Evolutionary conservation across 2,329 filamentous ascomycete genomes (phyloP).

Genomic region (Venturia pyrina): DNA sequence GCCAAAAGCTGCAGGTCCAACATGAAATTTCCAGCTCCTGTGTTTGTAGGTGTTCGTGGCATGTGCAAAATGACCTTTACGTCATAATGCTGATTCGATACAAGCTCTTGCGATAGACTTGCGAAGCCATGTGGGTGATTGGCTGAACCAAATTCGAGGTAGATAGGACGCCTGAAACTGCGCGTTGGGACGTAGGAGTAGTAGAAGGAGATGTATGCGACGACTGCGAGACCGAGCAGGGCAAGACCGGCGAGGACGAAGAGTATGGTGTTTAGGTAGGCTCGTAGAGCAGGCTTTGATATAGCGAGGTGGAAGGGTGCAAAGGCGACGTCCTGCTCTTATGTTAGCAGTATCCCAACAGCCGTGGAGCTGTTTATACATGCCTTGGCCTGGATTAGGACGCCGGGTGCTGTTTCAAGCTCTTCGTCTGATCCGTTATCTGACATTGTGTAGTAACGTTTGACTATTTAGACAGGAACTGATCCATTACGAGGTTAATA

Average conservation of each 20-base stretch:
- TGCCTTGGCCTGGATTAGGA: slow-evolving; percentile 7
- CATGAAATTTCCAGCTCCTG: slow-evolving; percentile 88
- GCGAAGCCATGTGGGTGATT: slow-evolving; percentile 9
- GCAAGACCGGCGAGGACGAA: slow-evolving; percentile 42
- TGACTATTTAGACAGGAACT: not conserved
- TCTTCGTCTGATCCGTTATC: slow-evolving; percentile 8
- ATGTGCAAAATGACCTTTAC: slow-evolving; percentile 64
- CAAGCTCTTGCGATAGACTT: slow-evolving; percentile 38
- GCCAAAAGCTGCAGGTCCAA: slow-evolving; percentile 61
- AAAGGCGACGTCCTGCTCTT: slow-evolving; percentile 40
- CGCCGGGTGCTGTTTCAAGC: not conserved
- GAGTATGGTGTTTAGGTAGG: slow-evolving; percentile 52
- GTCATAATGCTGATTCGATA: slow-evolving; percentile 73
- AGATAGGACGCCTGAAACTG: slow-evolving; percentile 50
- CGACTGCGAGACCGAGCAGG: slow-evolving; percentile 47
- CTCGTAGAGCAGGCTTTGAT: slow-evolving; percentile 52
- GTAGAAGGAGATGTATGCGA: slow-evolving; percentile 60
- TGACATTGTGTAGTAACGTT: not conserved
- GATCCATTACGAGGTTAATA: not conserved
- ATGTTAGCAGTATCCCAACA: not conserved
- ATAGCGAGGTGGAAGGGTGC: slow-evolving; percentile 40
- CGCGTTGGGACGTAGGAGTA: slow-evolving; percentile 57
- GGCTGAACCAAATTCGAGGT: slow-evolving; percentile 53
- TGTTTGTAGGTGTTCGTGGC: slow-evolving; percentile 67
- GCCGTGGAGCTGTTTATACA: not conserved